Evolutionary conservation across 2,329 filamentous ascomycete genomes (phyloP).

Genomic region (Pseudofabraea citricarpa): DNA sequence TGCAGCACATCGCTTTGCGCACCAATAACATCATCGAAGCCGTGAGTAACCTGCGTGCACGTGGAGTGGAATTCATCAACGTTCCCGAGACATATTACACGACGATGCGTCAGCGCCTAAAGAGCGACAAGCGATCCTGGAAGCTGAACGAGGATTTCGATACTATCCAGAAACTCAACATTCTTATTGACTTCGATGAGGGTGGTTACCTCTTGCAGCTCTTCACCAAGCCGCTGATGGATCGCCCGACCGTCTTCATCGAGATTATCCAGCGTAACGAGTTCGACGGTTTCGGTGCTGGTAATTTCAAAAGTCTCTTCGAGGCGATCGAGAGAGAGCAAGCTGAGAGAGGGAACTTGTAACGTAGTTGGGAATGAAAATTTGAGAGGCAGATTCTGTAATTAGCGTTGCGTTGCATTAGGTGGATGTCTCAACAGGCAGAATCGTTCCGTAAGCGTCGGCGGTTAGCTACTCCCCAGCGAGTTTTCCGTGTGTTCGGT

Average conservation of each 20-base stretch:
- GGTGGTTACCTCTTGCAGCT: constrained; percentile 75
- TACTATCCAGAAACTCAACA: constrained; percentile 70
- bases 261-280: constrained; percentile 93
- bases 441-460: too few relatives aligned
- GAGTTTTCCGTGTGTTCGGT: too few relatives aligned
- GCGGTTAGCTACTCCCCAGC: too few relatives aligned
- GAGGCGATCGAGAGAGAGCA: constrained; percentile 95
- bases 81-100: constrained; percentile 86
- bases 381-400: too few relatives aligned
- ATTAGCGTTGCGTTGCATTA: too few relatives aligned
- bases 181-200: constrained; percentile 94
- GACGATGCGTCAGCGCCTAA: constrained; percentile 68
- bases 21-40: constrained; percentile 74
- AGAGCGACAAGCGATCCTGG: constrained; percentile 55
- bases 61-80: constrained; percentile 88
- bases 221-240: constrained; percentile 85
- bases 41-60: constrained; percentile 74
- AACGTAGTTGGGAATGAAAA: too few relatives aligned
- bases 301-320: constrained; percentile 93
- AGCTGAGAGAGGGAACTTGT: constrained; percentile 78
- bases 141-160: constrained; percentile 76
- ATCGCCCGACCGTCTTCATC: constrained; percentile 90
- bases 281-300: constrained; percentile 88
- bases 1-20: constrained; percentile 88
- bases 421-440: too few relatives aligned